Conservation (phyloP, 257 asterid genomes). For the Fraxinus pennsylvanica region DNA sequence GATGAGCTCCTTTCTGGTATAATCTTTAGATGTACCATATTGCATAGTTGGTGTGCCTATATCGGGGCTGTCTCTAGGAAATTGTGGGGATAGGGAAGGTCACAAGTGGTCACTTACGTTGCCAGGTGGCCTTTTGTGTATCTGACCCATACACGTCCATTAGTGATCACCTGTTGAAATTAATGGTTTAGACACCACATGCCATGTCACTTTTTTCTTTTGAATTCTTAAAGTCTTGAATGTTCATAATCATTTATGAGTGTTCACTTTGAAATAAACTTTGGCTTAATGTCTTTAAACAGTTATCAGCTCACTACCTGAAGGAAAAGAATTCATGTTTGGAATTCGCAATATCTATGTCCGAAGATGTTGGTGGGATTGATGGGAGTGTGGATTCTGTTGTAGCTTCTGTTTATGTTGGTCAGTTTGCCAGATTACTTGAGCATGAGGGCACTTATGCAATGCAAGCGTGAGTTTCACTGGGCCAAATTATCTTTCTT, state of each 20-base stretch:
- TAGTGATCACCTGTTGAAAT: not conserved
- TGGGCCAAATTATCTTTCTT: conserved; percentile 30
- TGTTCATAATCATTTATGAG: conserved; percentile 1
- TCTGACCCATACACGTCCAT: not conserved
- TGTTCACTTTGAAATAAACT: conserved; percentile 18
- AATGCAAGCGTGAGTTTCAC: conserved; percentile 74
- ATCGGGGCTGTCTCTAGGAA: not conserved
- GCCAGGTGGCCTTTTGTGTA: not conserved
- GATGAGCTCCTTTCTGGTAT: not conserved
- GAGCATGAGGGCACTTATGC: conserved; percentile 62
- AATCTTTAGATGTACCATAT: not conserved
- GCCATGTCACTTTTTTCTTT: not conserved
- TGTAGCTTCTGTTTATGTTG: conserved; percentile 69
- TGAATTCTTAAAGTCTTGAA: conserved; percentile 15
- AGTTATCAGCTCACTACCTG: conserved; percentile 90
- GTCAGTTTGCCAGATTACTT: conserved; percentile 87
- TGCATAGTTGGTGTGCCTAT: not conserved
- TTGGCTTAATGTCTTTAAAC: conserved; percentile 32
- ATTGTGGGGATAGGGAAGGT: not conserved
- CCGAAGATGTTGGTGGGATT: conserved; percentile 54
- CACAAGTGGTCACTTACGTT: conserved; percentile 1
- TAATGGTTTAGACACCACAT: not conserved
- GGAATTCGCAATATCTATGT: conserved; percentile 79
- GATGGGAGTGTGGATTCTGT: conserved; percentile 79
- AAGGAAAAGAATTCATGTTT: conserved; percentile 69